A percentile compares a stretch with the other conserved stretches of the same genome.
phyloP scores from a whole-genome alignment of 1,284 basidiomycete genomes.

The Pseudozyma hubeiensis region DNA sequence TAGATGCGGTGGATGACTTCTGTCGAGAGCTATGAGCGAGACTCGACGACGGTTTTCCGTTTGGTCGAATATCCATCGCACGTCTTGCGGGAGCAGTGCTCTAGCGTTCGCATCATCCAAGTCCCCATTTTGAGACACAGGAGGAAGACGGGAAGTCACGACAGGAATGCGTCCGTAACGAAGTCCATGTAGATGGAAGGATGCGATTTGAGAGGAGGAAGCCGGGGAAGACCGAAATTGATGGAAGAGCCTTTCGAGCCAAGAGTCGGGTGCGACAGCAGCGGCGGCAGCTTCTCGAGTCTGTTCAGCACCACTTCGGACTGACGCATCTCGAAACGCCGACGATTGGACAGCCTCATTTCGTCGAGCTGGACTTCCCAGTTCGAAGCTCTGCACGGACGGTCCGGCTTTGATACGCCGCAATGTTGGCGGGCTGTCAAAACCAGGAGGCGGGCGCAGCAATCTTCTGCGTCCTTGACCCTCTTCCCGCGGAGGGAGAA shows the following conservation, averaged over 20 bases:
- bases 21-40: background rate
- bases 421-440: background rate
- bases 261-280: background rate
- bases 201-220: background rate
- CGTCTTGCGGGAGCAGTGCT: background rate
- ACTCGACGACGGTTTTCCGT: background rate
- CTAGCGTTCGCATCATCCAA: background rate
- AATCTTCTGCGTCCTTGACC: background rate
- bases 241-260: background rate
- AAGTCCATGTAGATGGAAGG: background rate
- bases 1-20: background rate
- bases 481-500: background rate
- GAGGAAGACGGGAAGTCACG: background rate
- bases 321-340: no score
- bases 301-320: no score
- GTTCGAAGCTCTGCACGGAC: background rate
- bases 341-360: no score
- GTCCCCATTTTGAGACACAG: background rate
- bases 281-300: no score
- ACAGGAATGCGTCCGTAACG: background rate
- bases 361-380: background rate
- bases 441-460: background rate
- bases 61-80: background rate
- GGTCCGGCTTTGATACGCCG: background rate
- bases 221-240: background rate